Conservation (phyloP, 768 basidiomycete genomes). For the Thelephora ganbajun region DNA sequence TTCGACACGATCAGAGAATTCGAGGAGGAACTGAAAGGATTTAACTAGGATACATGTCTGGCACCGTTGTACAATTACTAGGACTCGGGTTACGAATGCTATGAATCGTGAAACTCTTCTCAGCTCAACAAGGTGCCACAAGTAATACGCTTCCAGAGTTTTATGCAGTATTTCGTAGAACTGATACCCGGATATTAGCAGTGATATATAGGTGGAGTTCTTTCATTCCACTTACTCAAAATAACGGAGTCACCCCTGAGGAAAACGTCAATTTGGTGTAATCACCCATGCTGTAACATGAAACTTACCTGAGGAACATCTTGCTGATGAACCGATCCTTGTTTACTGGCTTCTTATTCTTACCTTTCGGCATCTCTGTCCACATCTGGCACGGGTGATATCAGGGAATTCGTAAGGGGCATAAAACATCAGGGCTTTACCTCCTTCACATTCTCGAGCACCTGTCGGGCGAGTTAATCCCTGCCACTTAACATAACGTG, state of each 20-base stretch:
- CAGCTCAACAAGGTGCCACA: too few species aligned
- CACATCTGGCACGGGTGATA: slow-evolving; percentile 61
- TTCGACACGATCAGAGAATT: slow-evolving; percentile 37
- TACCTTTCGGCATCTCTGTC: slow-evolving; percentile 96
- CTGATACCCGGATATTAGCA: slow-evolving; percentile 28
- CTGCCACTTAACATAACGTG: background rate
- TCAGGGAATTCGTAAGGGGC: background rate
- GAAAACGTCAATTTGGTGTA: background rate
- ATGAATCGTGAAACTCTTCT: too few species aligned
- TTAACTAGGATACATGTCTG: background rate
- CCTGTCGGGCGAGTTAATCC: slow-evolving; percentile 29
- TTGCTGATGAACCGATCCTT: slow-evolving; percentile 99
- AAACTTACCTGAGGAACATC: slow-evolving; percentile 81
- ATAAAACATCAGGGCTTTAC: slow-evolving; percentile 20
- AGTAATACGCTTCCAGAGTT: background rate
- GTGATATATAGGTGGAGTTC: slow-evolving; percentile 5
- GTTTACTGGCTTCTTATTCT: slow-evolving; percentile 97
- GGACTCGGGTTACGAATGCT: too few species aligned
- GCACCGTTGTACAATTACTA: too few species aligned
- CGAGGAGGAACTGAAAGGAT: slow-evolving; percentile 19
- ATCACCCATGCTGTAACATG: background rate
- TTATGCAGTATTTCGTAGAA: slow-evolving; percentile 37
- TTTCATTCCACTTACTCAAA: slow-evolving; percentile 49
- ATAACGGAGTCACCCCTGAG: slow-evolving; percentile 93
- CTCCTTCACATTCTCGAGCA: slow-evolving; percentile 97